A percentile compares a stretch with the other conserved stretches of the same genome.
These are phyloP conservation scores for Phialophora chinensis DNA, from an alignment of 2,329 filamentous ascomycete genomes.

Conservation along the genomic window DNA sequence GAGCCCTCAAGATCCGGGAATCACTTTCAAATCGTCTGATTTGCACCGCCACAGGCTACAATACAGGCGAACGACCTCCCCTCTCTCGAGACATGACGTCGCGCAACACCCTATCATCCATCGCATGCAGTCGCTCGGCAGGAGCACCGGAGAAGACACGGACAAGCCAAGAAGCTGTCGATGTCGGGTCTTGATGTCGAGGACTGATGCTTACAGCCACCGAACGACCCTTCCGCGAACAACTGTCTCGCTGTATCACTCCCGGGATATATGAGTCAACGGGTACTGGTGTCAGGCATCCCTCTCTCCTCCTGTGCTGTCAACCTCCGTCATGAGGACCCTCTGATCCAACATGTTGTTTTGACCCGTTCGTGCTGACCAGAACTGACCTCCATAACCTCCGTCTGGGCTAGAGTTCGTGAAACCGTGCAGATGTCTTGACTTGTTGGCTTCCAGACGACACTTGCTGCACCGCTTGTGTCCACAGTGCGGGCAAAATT, in stretches of 20 bases:
- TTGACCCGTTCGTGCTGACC: not conserved
- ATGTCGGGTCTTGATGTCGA: not conserved
- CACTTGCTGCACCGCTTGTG: conserved; percentile 5
- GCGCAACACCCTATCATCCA: not conserved
- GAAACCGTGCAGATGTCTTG: not conserved
- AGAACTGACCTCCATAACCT: not conserved
- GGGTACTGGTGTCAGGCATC: not conserved
- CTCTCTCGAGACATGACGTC: not conserved
- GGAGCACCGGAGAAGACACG: not conserved
- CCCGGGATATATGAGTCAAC: not conserved
- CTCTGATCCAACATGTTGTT: not conserved
- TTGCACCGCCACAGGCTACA: not conserved
- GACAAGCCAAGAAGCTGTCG: not conserved
- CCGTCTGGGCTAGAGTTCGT: not conserved
- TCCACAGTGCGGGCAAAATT: conserved; percentile 9
- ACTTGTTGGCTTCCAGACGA: conserved; percentile 11
- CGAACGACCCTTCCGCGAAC: not conserved
- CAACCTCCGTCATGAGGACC: not conserved
- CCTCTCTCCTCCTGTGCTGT: not conserved
- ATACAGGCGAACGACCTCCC: not conserved
- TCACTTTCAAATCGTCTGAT: not conserved
- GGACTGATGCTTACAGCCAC: not conserved
- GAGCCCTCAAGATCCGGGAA: not conserved
- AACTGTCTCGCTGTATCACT: not conserved
- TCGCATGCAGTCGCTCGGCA: not conserved